These are phyloP conservation scores for Neonectria sp. DNA, from an alignment of 2,329 filamentous ascomycete species.

Conservation along the genomic window DNA sequence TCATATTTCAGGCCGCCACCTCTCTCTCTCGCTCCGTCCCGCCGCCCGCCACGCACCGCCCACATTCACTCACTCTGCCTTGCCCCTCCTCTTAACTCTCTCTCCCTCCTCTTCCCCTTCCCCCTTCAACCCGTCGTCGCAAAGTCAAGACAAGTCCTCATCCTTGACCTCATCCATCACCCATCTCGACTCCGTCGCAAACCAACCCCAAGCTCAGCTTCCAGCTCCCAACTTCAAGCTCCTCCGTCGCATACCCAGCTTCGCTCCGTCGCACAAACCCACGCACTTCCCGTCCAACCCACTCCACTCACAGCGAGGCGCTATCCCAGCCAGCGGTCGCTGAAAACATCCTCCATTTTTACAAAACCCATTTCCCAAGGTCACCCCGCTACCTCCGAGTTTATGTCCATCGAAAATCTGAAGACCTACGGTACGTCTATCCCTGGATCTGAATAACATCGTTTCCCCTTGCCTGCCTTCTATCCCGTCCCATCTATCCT, in stretches of 20 bases:
- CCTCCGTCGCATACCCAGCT: conserved; percentile 15
- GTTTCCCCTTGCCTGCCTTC: not conserved
- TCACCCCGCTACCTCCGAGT: conserved; percentile 79
- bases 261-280: conserved; percentile 33
- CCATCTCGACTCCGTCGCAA: conserved; percentile 31
- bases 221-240: not conserved
- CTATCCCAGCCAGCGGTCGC: conserved; percentile 66
- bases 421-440: conserved; percentile 87
- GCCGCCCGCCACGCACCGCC: conserved; percentile 12
- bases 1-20: conserved; percentile 14
- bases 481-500: not conserved
- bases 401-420: conserved; percentile 99
- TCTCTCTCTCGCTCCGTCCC: conserved; percentile 19
- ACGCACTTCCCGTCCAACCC: conserved; percentile 16
- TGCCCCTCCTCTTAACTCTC: conserved; percentile 43
- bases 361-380: conserved; percentile 69
- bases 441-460: conserved; percentile 2
- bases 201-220: not conserved
- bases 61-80: conserved; percentile 15
- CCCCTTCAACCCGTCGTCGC: conserved; percentile 9
- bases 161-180: conserved; percentile 10
- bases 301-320: conserved; percentile 61
- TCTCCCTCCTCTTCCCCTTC: conserved; percentile 37
- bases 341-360: conserved; percentile 55
- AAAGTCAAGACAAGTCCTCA: conserved; percentile 20